phyloP scores from a whole-genome alignment of 2,329 filamentous ascomycete species.

The Verticillium nubilum region DNA sequence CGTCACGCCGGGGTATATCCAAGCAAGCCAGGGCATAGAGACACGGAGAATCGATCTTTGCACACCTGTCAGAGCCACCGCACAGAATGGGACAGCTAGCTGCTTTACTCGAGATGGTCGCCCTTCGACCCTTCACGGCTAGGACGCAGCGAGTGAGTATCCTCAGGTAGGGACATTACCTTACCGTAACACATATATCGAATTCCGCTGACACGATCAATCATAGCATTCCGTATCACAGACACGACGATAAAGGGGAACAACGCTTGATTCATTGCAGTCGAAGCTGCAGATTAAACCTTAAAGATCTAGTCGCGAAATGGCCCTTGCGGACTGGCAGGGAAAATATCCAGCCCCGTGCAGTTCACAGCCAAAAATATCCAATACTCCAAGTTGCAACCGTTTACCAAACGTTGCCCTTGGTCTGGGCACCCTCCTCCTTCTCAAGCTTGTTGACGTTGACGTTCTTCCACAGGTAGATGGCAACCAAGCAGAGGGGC shows the following conservation, averaged over 20 bases:
- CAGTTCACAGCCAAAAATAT: background rate
- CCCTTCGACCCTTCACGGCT: too few species aligned
- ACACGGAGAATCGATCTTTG: too few species aligned
- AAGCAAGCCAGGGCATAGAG: too few species aligned
- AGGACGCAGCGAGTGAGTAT: too few species aligned
- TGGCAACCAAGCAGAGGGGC: conserved; percentile 25
- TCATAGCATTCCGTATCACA: background rate
- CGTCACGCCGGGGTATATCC: too few species aligned
- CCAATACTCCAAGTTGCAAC: background rate
- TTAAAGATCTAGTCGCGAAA: background rate
- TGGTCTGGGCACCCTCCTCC: conserved; percentile 25
- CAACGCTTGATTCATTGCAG: background rate
- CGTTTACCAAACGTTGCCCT: conserved; percentile 28
- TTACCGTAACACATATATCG: too few species aligned
- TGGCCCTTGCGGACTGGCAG: background rate
- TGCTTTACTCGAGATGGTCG: too few species aligned
- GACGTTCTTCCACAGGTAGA: conserved; percentile 33
- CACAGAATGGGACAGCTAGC: too few species aligned
- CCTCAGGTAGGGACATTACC: too few species aligned
- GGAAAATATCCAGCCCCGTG: background rate
- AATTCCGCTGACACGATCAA: too few species aligned
- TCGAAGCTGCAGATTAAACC: background rate
- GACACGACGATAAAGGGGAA: background rate
- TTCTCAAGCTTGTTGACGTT: conserved; percentile 32
- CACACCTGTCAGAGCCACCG: too few species aligned